Base-by-base conservation (phyloP, 805 yeast species). In the Yamadazyma scolyti region DNA sequence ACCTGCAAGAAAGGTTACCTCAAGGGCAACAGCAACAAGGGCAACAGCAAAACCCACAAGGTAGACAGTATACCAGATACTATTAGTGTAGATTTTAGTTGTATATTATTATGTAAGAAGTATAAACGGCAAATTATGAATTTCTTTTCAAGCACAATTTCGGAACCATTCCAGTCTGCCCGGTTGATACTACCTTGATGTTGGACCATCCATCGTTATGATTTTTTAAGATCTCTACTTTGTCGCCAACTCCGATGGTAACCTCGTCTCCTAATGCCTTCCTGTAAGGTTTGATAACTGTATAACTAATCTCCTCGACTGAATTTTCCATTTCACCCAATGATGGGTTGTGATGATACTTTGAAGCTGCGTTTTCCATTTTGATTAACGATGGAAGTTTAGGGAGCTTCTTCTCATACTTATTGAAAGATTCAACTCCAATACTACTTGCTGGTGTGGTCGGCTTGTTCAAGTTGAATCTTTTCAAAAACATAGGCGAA, bases 131-230 rank as follows among this genome's bases (percentile, higher is more conserved):
- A n/a, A 11, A 36, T 12, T 34, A 17, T 8, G 6, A 27, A 15
- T 6, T 8, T 6, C 18, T 20, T 16, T 39, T 40, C 15, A 61
- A 39, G 39, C 61, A 55, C 25, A 49, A 34, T 24, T 43, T 40
- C 1, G 71, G 71, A 3, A 61, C 57, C 40, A 63, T 51, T 2
- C 71, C 70, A 6, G 29, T 24, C 11, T 24, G 36, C 14, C 21
- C 39, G 25, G 33, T 25, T 10, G 12, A 27, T 6, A 16, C 6
- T 13, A 6, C 20, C 26, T 43, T 47, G 11, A 61, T 59, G 12
- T 47, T 46, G 36, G 65, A 61, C 71, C 71, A 65, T 3, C 66
- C 68, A 28, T 63, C 69, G 9, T 55, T 37, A 34, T 54, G 59
- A 4, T 39, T 42, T 15, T 47, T 45, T 16, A 47, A 28, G 3